Base-by-base conservation (phyloP, 148 eudicot species). In the Silene latifolia region DNA sequence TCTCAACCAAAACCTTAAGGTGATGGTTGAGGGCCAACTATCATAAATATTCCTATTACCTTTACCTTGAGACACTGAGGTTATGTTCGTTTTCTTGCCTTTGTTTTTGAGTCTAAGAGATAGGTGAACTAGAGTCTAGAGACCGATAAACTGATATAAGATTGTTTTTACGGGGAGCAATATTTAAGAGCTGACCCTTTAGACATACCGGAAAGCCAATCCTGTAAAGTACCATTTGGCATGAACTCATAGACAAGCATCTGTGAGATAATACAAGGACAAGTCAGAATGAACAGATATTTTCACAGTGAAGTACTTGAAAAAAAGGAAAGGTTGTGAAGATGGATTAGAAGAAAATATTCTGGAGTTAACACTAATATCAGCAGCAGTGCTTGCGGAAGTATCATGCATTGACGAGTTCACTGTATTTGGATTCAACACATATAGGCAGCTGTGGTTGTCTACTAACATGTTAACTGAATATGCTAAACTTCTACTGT, bases 171-270 rank as follows among this genome's bases (percentile, higher is more conserved):
- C 42, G 23, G 47, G 35, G 7, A 57, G 39, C 8, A 73, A 58
- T 46, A 53, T 48, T 12, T 54, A 11, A 19, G 72, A 74, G 25
- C 71, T 48, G n/a, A 62, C 44, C 25, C 72, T 42, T 62, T 62
- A 29, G 53, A 63, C 82, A 44, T 87, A 93, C 98, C 98, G 69
- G 92, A 83, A 71, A 93, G 87, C 88, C 93, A 88, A 69, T 91
- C 92, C 46, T 84, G 89, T 78, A 93, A 72, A 42, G 97, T 89
- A 70, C 96, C 92, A 85, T 86, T 89, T 29, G 97, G 84, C 92
- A 93, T 85, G 82, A 88, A 91, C 81, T 93, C 98, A 77, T 93
- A 93, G 59, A 93, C 92, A 77, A 93, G 86, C 90, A 91, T 81
- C 97, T 93, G 91, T 83, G 61, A 20, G 20, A 17, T 57, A 53